These are phyloP conservation scores for Chrysoporthe deuterocubensis DNA, from an alignment of 2,329 filamentous ascomycete species.

Conservation along the genomic window DNA sequence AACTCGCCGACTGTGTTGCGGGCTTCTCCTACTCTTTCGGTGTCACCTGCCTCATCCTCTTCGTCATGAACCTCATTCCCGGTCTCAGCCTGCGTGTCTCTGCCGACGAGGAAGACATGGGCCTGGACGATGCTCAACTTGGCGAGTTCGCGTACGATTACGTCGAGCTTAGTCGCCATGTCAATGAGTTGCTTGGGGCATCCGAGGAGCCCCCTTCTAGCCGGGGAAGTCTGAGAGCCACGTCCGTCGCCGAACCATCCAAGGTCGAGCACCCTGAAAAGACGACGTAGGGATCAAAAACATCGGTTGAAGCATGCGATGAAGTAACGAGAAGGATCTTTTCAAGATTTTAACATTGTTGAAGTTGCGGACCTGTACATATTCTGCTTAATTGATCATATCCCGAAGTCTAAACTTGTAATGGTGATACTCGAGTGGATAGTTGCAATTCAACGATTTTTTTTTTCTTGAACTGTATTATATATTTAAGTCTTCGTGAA, in stretches of 20 bases:
- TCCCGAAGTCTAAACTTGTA: too few species aligned
- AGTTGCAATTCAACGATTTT: too few species aligned
- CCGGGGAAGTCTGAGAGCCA: slow-evolving; percentile 31
- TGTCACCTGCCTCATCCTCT: slow-evolving; percentile 70
- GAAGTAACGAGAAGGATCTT: neutral
- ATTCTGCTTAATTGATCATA: too few species aligned
- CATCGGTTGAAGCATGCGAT: neutral
- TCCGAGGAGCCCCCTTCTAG: slow-evolving; percentile 25
- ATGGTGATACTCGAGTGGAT: too few species aligned
- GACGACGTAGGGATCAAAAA: neutral
- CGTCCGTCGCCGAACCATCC: slow-evolving; percentile 8
- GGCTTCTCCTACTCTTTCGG: slow-evolving; percentile 69
- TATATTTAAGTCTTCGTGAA: too few species aligned
- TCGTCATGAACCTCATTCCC: slow-evolving; percentile 71
- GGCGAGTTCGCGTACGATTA: slow-evolving; percentile 87
- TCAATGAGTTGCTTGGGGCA: slow-evolving; percentile 46
- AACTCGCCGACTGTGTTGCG: slow-evolving; percentile 70
- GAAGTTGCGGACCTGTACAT: too few species aligned
- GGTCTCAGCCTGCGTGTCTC: slow-evolving; percentile 71
- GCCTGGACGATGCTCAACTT: slow-evolving; percentile 74
- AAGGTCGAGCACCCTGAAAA: slow-evolving; percentile 22
- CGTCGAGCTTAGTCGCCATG: slow-evolving; percentile 71
- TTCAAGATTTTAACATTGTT: too few species aligned
- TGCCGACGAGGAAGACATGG: slow-evolving; percentile 70
- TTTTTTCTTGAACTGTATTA: too few species aligned